Evolutionary conservation across 2,329 filamentous ascomycete species (phyloP).

Genomic region (Paracoccidioides brasiliensis): DNA sequence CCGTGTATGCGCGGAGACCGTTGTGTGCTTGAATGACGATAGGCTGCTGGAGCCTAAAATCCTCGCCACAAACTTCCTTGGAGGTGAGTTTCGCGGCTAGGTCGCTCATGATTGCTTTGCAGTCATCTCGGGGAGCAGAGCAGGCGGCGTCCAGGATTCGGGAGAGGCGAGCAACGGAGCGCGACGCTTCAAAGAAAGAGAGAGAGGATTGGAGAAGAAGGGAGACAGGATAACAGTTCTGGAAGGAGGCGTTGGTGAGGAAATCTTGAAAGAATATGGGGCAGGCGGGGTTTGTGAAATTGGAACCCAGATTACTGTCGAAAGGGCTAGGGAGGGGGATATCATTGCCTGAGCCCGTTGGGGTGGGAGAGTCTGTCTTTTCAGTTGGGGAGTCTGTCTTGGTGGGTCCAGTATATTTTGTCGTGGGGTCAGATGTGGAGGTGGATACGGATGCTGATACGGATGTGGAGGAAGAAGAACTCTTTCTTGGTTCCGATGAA

Average conservation of each 20-base stretch:
- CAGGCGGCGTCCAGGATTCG: constrained; percentile 70
- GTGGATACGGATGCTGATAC: constrained; percentile 5
- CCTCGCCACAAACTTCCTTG: constrained; percentile 53
- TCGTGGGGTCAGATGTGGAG: constrained; percentile 5
- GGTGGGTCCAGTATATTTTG: constrained; percentile 8
- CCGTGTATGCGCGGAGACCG: constrained; percentile 63
- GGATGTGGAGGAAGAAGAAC: neutral
- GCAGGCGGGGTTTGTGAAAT: constrained; percentile 44
- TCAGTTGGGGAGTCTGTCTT: constrained; percentile 1
- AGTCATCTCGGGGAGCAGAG: constrained; percentile 50
- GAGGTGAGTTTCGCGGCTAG: constrained; percentile 54
- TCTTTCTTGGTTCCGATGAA: neutral
- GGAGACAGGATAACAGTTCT: constrained; percentile 68
- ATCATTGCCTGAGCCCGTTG: constrained; percentile 7
- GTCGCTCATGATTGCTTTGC: constrained; percentile 49
- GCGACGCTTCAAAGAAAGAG: constrained; percentile 68
- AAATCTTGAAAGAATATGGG: constrained; percentile 51
- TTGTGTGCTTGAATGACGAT: constrained; percentile 61
- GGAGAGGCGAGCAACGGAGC: constrained; percentile 58
- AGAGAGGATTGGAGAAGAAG: constrained; percentile 73
- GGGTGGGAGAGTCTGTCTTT: constrained; percentile 6
- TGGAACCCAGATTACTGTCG: constrained; percentile 50
- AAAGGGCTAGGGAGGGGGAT: constrained; percentile 49
- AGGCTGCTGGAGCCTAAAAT: constrained; percentile 54
- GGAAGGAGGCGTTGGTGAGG: constrained; percentile 52